phyloP scores from a whole-genome alignment of 2,329 filamentous ascomycete species.

The Penicillium sp. region DNA sequence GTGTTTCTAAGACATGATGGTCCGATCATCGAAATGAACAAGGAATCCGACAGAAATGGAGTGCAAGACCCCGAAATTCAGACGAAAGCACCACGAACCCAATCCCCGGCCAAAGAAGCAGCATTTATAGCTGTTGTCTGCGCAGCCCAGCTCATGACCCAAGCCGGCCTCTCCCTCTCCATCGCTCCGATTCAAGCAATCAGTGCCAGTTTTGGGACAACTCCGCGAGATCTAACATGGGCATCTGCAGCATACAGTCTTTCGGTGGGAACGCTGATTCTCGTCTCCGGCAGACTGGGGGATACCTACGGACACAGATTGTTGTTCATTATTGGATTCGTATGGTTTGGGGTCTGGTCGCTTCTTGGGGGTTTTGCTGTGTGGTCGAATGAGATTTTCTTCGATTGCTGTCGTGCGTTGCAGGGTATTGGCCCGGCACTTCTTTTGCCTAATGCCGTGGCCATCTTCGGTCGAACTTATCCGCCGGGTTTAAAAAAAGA shows the following conservation, averaged over 20 bases:
- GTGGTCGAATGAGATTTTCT: slow-evolving; percentile 46
- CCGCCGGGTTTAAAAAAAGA: slow-evolving; percentile 58
- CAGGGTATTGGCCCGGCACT: slow-evolving; percentile 63
- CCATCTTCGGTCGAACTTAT: slow-evolving; percentile 62
- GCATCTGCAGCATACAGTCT: slow-evolving; percentile 58
- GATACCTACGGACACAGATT: slow-evolving; percentile 41
- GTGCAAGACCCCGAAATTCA: slow-evolving; percentile 11
- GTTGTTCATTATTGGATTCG: slow-evolving; percentile 38
- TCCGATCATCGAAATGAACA: background rate
- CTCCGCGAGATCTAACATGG: slow-evolving; percentile 53
- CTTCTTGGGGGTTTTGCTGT: slow-evolving; percentile 39
- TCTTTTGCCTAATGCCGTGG: slow-evolving; percentile 65
- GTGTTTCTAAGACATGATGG: background rate
- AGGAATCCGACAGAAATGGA: background rate
- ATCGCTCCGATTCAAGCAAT: slow-evolving; percentile 53
- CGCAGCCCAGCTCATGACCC: slow-evolving; percentile 42
- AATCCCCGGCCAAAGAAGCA: slow-evolving; percentile 26
- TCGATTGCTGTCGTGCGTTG: slow-evolving; percentile 54
- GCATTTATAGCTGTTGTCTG: slow-evolving; percentile 35
- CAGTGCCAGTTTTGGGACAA: slow-evolving; percentile 48
- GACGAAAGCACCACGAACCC: slow-evolving; percentile 4
- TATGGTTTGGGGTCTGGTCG: slow-evolving; percentile 42
- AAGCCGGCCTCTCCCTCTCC: slow-evolving; percentile 48
- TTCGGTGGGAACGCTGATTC: slow-evolving; percentile 38
- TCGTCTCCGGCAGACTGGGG: slow-evolving; percentile 38